Base-by-base conservation (phyloP, 768 basidiomycete species). In the Nevesoporus exiguus region DNA sequence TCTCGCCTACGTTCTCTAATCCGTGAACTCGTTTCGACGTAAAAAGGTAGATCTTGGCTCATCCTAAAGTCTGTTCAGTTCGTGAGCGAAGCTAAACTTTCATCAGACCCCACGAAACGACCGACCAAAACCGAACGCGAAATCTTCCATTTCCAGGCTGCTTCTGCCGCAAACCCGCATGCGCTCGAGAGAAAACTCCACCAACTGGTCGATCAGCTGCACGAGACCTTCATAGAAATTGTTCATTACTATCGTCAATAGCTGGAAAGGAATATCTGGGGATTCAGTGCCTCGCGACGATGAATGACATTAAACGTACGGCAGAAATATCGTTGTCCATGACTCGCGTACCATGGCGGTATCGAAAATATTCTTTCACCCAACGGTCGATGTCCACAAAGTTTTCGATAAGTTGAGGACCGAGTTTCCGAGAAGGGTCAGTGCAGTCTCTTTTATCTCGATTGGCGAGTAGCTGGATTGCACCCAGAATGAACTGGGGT, bases 41-140 rank as follows among this genome's bases (percentile, higher is more conserved):
- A 56, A 50, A 69, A 69, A 10, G 70, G 67, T 15, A 69, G 27
- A 21, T 69, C 63, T 14, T 71, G 67, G 51, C 65, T 71, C 63
- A 69, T 69, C 29, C 27, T 53, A 33, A 69, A 66, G 39, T 69
- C 68, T 69, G 24, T 40, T 39, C 22, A 29, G 47, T 19, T 21
- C 15, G 6, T 54, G 19, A 57, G 44, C 29, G 11, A 49, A 17
- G 9, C 17, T 13, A 13, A 45, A 24, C 46, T 50, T 17, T 42
- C 5, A 17, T 25, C 8, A 31, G 29, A 50, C 40, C 22, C 33
- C 25, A 34, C 31, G 2, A 17, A 30, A 51, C 22, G 30, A 60
- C 65, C 15, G 10, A 71, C 68, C 68, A 19, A 65, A 69, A 36
- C 68, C 68, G 24, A 69, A 65, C 11, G 67, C 49, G 27, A 69